Conservation (phyloP, 257 asterid species). For the Paulownia fortunei region DNA sequence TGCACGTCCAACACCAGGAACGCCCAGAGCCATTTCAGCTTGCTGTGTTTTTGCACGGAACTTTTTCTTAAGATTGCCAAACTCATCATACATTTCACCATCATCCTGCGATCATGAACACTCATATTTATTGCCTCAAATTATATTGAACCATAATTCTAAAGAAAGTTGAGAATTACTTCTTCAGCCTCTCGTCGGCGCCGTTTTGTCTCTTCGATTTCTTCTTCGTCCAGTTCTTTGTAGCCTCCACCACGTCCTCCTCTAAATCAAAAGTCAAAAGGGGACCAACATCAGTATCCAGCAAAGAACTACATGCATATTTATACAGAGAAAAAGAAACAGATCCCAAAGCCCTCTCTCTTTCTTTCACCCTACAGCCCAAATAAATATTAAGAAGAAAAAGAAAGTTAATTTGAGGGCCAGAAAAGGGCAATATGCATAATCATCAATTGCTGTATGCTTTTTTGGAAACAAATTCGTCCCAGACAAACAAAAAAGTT, state of each 20-base stretch:
- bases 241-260: slow-evolving; percentile 99
- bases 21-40: slow-evolving; percentile 62
- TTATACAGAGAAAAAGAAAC: background rate
- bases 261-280: slow-evolving; percentile 45
- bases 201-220: slow-evolving; percentile 89
- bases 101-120: slow-evolving; percentile 72
- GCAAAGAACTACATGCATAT: slow-evolving; percentile 15
- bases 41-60: slow-evolving; percentile 88
- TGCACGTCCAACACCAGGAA: slow-evolving; percentile 95
- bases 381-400: background rate
- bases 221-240: slow-evolving; percentile 98
- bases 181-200: slow-evolving; percentile 94
- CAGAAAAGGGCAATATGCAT: background rate
- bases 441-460: background rate
- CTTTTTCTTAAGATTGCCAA: slow-evolving; percentile 97
- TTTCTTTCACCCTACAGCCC: slow-evolving; percentile 19
- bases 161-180: slow-evolving; percentile 47
- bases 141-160: slow-evolving; percentile 5
- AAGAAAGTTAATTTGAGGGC: background rate
- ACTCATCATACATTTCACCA: slow-evolving; percentile 99
- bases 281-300: slow-evolving; percentile 26
- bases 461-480: background rate
- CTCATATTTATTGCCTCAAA: background rate
- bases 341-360: slow-evolving; percentile 21
- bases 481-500: background rate